phyloP scores from a whole-genome alignment of 2,329 filamentous ascomycete species.

The Periconia sp. region DNA sequence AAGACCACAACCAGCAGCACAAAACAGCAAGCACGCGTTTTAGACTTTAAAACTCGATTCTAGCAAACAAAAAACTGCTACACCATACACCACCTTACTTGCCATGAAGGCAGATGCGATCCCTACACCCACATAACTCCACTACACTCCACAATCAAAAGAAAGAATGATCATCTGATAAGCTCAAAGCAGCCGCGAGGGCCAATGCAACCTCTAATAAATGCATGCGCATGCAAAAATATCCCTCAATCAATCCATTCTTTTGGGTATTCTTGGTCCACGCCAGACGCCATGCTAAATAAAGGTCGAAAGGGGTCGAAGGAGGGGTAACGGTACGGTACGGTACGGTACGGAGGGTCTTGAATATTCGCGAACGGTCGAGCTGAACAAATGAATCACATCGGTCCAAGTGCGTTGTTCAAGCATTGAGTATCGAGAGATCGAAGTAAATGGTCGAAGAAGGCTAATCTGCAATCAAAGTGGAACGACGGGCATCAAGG shows the following conservation, averaged over 20 bases:
- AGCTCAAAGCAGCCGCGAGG: slow-evolving; percentile 7
- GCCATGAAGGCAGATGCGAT: slow-evolving; percentile 6
- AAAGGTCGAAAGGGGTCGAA: no score
- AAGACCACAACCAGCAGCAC: no score
- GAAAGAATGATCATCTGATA: slow-evolving; percentile 2
- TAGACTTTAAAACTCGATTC: no score
- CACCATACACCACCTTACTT: slow-evolving; percentile 9
- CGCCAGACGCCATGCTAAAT: slow-evolving; percentile 42
- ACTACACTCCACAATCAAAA: slow-evolving; percentile 2
- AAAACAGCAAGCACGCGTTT: no score
- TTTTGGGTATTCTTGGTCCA: slow-evolving; percentile 22
- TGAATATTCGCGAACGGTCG: no score
- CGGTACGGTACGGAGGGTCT: no score
- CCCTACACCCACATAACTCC: not conserved
- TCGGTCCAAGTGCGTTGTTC: no score
- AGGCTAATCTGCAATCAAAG: no score
- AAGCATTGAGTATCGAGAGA: not conserved
- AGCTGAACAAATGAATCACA: no score
- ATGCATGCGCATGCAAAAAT: slow-evolving; percentile 17
- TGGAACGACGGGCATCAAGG: no score
- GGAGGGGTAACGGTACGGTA: no score
- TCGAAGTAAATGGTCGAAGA: slow-evolving; percentile 8
- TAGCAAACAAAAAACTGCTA: not conserved
- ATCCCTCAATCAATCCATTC: slow-evolving; percentile 12
- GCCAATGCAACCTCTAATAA: slow-evolving; percentile 21